Conservation (phyloP, 768 basidiomycete genomes). For the Strobilomyces confusus region DNA sequence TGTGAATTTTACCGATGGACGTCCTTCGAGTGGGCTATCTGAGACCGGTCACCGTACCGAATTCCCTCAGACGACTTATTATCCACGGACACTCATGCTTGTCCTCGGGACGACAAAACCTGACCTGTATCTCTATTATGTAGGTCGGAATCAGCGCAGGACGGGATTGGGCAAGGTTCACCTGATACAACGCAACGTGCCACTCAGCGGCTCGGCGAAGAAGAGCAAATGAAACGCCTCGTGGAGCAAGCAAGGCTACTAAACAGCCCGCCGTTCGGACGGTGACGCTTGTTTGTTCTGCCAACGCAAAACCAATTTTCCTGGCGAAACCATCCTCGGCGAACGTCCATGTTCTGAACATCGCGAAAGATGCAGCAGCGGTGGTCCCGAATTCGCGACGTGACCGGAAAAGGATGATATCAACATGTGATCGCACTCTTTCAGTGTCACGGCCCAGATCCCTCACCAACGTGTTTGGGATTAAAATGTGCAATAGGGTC, state of each 20-base stretch:
- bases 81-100: conserved; percentile 1
- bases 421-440: conserved; percentile 4
- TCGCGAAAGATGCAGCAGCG: neutral
- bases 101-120: conserved; percentile 1
- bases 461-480: conserved; percentile 11
- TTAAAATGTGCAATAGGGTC: neutral
- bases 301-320: neutral
- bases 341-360: neutral
- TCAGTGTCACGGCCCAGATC: neutral
- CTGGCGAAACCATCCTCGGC: neutral
- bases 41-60: neutral
- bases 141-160: conserved; percentile 1
- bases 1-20: conserved; percentile 13
- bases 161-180: conserved; percentile 2
- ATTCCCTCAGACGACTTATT: conserved; percentile 6
- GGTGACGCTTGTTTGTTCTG: neutral
- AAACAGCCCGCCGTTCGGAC: neutral
- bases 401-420: neutral
- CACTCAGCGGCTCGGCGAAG: conserved; percentile 1
- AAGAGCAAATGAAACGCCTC: conserved; percentile 13
- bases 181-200: conserved; percentile 16
- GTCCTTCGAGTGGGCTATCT: neutral
- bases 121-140: conserved; percentile 1
- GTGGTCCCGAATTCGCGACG: neutral
- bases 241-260: conserved; percentile 16